Evolutionary conservation across 2,329 filamentous ascomycete species (phyloP).

Genomic region (Mollisia scopiformis): DNA sequence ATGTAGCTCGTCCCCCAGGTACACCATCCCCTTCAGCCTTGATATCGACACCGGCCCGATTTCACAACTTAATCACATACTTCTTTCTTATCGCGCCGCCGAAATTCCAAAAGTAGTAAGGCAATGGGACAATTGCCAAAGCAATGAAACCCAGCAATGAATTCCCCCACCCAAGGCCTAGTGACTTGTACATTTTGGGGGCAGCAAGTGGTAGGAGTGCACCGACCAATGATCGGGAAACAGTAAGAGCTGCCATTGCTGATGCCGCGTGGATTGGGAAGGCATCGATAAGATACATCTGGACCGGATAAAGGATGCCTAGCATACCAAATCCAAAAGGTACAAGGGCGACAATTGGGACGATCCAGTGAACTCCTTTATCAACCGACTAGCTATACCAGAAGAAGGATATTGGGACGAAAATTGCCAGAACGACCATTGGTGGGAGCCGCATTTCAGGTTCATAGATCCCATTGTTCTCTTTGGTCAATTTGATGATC

Average conservation of each 20-base stretch:
- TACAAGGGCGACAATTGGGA: slow-evolving; percentile 41
- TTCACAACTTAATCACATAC: too few species aligned
- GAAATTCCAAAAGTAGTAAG: slow-evolving; percentile 20
- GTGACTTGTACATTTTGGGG: slow-evolving; percentile 44
- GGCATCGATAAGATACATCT: slow-evolving; percentile 50
- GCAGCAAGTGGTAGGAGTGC: slow-evolving; percentile 55
- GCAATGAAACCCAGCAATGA: slow-evolving; percentile 52
- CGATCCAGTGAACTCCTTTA: slow-evolving; percentile 44
- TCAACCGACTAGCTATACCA: slow-evolving; percentile 52
- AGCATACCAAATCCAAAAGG: slow-evolving; percentile 48
- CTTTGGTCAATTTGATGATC: slow-evolving; percentile 47
- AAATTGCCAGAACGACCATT: slow-evolving; percentile 43
- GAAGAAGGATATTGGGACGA: slow-evolving; percentile 48
- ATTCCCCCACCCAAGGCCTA: slow-evolving; percentile 50
- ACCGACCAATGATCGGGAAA: slow-evolving; percentile 47
- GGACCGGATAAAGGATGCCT: slow-evolving; percentile 44
- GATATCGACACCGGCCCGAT: too few species aligned
- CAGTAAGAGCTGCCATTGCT: slow-evolving; percentile 42
- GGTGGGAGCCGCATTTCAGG: slow-evolving; percentile 47
- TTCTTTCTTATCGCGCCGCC: too few species aligned
- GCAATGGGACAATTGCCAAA: slow-evolving; percentile 49
- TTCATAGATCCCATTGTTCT: slow-evolving; percentile 38
- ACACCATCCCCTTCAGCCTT: too few species aligned
- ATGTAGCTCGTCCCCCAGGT: too few species aligned
- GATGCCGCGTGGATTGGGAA: slow-evolving; percentile 43